Base-by-base conservation (phyloP, 164 flowering plant genomes). In the Aristolochia contorta region DNA sequence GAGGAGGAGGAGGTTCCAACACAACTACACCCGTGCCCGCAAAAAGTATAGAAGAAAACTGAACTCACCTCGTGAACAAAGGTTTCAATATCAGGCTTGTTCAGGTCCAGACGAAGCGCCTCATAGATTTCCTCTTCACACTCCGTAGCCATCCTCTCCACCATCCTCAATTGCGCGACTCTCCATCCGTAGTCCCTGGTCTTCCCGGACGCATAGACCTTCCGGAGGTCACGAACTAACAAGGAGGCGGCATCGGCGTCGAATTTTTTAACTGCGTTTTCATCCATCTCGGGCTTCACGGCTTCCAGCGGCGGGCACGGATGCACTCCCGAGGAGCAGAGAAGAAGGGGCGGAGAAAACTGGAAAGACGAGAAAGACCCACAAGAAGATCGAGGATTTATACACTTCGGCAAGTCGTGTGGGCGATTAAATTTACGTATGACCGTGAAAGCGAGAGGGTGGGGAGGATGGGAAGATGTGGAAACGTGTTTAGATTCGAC, bases 151-250 rank as follows among this genome's bases (percentile, higher is more conserved):
- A 65, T 12, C 53, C 23, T 52, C 24, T 51, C 16, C 20, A 65
- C 18, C 52, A 25, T 24, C 46, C 54, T 59, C 58, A 65, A 8
- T 59, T 65, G 69, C 53, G 45, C 32, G 58, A 19, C 49, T 27
- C 69, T 59, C 69, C 69, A 65, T 25, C 59, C 63, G 54, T 59
- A 65, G 53, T 56, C 47, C 69, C 37, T 65, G 41, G 69, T 65
- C 63, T 24, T 65, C 45, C 69, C 69, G 23, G 56, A 21, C 9
- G 25, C 45, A 27, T 59, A 59, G 16, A 46, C 54, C 41, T 10
- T 14, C 47, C 69, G 27, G 7, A 65, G 63, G 58, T 65, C 69
- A 22, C 16, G 5, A 18, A 57, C 56, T 15, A 62, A 52, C 20
- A 7, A 20, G 0, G 51, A 37, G 12, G 65, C 65, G 13, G 19